These are phyloP conservation scores for Solanum etuberosum DNA, from an alignment of 257 asterid species.

Conservation along the genomic window DNA sequence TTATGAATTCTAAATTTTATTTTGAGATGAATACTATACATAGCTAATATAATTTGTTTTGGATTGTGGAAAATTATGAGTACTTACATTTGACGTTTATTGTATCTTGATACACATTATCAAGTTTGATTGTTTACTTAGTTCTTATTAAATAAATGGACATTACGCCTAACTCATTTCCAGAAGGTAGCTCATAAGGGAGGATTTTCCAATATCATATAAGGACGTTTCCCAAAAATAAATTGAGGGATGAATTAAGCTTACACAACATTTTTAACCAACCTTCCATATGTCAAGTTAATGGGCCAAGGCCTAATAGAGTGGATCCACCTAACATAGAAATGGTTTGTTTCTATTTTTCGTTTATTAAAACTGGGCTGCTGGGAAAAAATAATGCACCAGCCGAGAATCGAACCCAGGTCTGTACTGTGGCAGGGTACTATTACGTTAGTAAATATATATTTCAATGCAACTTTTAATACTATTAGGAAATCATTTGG, in stretches of 20 bases:
- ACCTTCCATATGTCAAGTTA: neutral
- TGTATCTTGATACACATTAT: neutral
- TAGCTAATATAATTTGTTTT: neutral
- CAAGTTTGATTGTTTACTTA: neutral
- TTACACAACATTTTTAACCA: too few species aligned
- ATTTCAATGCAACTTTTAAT: too few species aligned
- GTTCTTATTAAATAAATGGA: too few species aligned
- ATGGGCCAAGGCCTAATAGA: neutral
- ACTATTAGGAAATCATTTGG: too few species aligned
- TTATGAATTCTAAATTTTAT: neutral
- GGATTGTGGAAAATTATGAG: neutral
- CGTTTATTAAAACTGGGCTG: too few species aligned
- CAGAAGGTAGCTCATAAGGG: too few species aligned
- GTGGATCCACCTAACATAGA: neutral
- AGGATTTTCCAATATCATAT: too few species aligned
- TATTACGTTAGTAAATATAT: too few species aligned
- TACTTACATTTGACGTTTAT: too few species aligned
- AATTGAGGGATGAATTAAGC: too few species aligned
- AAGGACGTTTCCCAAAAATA: too few species aligned
- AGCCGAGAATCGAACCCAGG: constrained; percentile 99
- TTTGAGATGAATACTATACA: neutral
- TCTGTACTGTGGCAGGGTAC: constrained; percentile 98
- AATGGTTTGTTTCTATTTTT: neutral
- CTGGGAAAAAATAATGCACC: constrained; percentile 34
- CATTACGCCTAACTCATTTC: too few species aligned